These are phyloP conservation scores for Thyridium curvatum DNA, from an alignment of 2,329 filamentous ascomycete species.

Conservation along the genomic window DNA sequence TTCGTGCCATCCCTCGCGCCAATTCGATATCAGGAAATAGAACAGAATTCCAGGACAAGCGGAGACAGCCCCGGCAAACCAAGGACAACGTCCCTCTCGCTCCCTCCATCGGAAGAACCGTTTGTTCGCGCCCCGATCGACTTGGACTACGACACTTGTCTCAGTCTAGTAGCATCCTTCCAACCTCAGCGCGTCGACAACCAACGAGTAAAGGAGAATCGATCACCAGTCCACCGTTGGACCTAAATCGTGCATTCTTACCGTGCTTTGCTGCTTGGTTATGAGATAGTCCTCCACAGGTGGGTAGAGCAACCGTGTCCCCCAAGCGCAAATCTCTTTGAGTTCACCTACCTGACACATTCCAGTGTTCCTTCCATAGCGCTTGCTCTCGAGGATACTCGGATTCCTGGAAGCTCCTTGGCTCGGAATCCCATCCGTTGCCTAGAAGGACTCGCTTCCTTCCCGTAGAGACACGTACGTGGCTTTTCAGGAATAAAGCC, in stretches of 20 bases:
- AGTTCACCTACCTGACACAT: background rate
- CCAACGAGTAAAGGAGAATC: no score
- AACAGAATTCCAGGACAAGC: background rate
- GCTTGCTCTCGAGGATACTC: constrained; percentile 3
- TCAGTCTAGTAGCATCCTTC: no score
- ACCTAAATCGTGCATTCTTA: no score
- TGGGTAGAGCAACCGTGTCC: background rate
- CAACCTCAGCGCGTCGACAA: no score
- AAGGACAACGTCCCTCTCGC: background rate
- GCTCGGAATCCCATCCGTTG: constrained; percentile 6
- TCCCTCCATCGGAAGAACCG: background rate
- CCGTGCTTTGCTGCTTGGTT: no score
- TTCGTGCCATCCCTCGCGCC: background rate
- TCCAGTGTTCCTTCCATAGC: background rate
- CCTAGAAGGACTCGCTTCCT: constrained; percentile 9
- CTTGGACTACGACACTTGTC: constrained; percentile 28
- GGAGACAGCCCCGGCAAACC: background rate
- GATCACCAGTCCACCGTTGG: no score
- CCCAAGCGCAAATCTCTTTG: background rate
- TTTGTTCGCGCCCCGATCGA: constrained; percentile 1
- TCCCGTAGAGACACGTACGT: constrained; percentile 8
- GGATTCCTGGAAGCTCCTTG: constrained; percentile 1
- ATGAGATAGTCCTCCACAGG: background rate
- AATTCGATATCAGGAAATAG: background rate
- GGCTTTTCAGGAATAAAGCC: constrained; percentile 1